Evolutionary conservation across 2,329 filamentous ascomycete genomes (phyloP).

Genomic region (Aspergillus alliaceus): DNA sequence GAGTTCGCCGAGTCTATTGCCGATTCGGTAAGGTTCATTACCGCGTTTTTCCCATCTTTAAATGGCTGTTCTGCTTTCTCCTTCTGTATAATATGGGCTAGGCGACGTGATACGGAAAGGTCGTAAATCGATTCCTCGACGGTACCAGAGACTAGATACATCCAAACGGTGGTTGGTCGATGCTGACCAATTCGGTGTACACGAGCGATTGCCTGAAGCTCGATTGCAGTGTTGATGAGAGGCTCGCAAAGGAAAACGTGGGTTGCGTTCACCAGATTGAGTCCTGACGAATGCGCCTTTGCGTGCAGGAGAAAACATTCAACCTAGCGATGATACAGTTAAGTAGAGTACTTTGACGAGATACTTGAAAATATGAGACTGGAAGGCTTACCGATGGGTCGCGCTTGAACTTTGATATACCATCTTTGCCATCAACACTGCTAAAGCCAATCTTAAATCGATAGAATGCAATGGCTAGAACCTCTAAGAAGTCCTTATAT

Average conservation of each 20-base stretch:
- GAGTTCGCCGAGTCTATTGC: slow-evolving; percentile 82
- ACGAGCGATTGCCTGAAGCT: slow-evolving; percentile 90
- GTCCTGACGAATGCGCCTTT: slow-evolving; percentile 79
- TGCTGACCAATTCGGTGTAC: slow-evolving; percentile 93
- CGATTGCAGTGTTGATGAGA: slow-evolving; percentile 86
- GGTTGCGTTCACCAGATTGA: slow-evolving; percentile 89
- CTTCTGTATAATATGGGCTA: slow-evolving; percentile 69
- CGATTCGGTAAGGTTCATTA: slow-evolving; percentile 53
- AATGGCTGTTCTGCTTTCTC: slow-evolving; percentile 24
- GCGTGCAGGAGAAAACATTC: slow-evolving; percentile 91
- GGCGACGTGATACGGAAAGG: slow-evolving; percentile 73
- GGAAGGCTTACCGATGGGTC: slow-evolving; percentile 56
- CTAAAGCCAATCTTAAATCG: slow-evolving; percentile 72
- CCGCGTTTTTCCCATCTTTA: slow-evolving; percentile 11
- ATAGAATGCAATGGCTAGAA: slow-evolving; percentile 69
- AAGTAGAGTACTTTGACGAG: background rate
- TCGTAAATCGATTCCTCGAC: slow-evolving; percentile 92
- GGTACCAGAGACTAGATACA: slow-evolving; percentile 87
- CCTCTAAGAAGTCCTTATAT: slow-evolving; percentile 75
- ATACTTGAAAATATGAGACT: background rate
- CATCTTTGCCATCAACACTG: slow-evolving; percentile 66
- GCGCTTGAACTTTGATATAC: slow-evolving; percentile 73
- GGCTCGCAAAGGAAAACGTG: slow-evolving; percentile 96
- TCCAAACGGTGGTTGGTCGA: slow-evolving; percentile 87
- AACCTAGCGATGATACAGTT: slow-evolving; percentile 36